Evolutionary conservation across 2,329 filamentous ascomycete species (phyloP).

Genomic region (Ascochyta pisi): DNA sequence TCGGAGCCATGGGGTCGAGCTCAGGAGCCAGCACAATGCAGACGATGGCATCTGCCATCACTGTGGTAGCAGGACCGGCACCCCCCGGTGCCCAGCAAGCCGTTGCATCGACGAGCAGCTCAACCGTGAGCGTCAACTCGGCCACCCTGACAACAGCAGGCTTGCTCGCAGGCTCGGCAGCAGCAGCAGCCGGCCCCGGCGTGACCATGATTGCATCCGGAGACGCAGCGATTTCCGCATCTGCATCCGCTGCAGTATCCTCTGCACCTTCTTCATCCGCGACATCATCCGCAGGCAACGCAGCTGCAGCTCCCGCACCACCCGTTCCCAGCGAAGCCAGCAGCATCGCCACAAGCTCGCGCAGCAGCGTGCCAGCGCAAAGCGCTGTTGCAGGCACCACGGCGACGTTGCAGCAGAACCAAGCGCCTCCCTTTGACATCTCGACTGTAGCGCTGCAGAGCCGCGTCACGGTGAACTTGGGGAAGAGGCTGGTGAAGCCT

Average conservation of each 20-base stretch:
- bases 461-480: conserved; percentile 45
- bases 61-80: conserved; percentile 27
- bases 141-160: conserved; percentile 31
- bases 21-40: conserved; percentile 28
- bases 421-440: conserved; percentile 43
- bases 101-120: conserved; percentile 16
- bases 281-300: background rate
- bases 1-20: conserved; percentile 27
- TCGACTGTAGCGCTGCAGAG: conserved; percentile 43
- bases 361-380: conserved; percentile 22
- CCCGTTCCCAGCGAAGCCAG: conserved; percentile 3
- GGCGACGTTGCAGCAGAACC: conserved; percentile 25
- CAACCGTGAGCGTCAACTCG: conserved; percentile 27
- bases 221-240: conserved; percentile 7
- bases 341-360: background rate
- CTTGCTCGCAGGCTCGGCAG: conserved; percentile 23
- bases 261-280: background rate
- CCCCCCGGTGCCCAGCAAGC: conserved; percentile 20
- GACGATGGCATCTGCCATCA: conserved; percentile 33
- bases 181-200: conserved; percentile 25
- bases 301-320: conserved; percentile 6
- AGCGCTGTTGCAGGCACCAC: conserved; percentile 32
- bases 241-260: conserved; percentile 8
- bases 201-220: conserved; percentile 29
- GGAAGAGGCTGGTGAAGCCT: conserved; percentile 30